Evolutionary conservation across 2,329 filamentous ascomycete genomes (phyloP).

Genomic region (Balansia obtecta): DNA sequence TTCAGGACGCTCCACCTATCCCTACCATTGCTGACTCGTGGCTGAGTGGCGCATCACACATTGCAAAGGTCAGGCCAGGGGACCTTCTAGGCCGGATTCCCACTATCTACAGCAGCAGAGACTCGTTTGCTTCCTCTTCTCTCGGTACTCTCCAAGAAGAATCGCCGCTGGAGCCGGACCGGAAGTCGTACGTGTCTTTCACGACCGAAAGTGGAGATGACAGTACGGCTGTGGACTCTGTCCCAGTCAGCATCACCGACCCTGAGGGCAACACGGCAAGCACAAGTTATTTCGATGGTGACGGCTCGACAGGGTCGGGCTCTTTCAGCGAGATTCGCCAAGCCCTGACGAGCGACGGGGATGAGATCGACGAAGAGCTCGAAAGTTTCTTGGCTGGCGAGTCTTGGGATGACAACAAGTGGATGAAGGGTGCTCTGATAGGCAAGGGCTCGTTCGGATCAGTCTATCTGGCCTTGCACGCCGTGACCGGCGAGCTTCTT

Average conservation of each 20-base stretch:
- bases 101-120: conserved; percentile 54
- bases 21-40: conserved; percentile 92
- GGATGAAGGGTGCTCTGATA: conserved; percentile 98
- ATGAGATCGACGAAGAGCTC: conserved; percentile 81
- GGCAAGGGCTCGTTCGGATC: conserved; percentile 94
- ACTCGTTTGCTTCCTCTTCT: conserved; percentile 80
- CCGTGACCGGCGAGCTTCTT: conserved; percentile 92
- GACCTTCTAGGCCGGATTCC: conserved; percentile 35
- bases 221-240: conserved; percentile 21
- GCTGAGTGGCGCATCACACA: conserved; percentile 43
- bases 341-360: conserved; percentile 78
- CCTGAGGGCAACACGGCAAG: conserved; percentile 58
- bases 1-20: conserved; percentile 87
- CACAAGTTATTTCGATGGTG: conserved; percentile 78
- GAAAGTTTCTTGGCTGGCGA: conserved; percentile 84
- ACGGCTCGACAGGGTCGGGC: conserved; percentile 55
- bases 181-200: conserved; percentile 92
- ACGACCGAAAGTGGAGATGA: conserved; percentile 63
- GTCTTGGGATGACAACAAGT: conserved; percentile 93
- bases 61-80: conserved; percentile 27
- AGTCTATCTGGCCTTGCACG: conserved; percentile 88
- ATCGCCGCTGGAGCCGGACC: conserved; percentile 71
- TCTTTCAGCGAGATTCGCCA: conserved; percentile 77
- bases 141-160: conserved; percentile 88
- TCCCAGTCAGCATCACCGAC: conserved; percentile 61